These are phyloP conservation scores for Phlebopus sp. DNA, from an alignment of 1,284 basidiomycete genomes.

Conservation along the genomic window DNA sequence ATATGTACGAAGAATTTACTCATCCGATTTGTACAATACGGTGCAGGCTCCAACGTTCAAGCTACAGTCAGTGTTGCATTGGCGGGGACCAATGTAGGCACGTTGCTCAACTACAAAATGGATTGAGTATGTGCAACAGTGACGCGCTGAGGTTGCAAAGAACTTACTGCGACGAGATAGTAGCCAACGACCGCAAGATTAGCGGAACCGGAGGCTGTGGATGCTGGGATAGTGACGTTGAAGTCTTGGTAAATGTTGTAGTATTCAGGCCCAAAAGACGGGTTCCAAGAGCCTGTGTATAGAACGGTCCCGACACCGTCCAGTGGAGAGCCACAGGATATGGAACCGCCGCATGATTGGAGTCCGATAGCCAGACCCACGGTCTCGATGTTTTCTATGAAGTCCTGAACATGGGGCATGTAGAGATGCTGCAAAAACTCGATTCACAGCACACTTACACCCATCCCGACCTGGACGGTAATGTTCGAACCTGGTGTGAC, in stretches of 20 bases:
- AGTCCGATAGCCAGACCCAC: constrained; percentile 28
- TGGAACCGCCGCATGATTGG: constrained; percentile 10
- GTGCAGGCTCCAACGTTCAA: constrained; percentile 33
- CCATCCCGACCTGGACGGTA: constrained; percentile 23
- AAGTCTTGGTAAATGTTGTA: constrained; percentile 8
- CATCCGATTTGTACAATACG: too few relatives aligned
- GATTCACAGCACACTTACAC: constrained; percentile 10
- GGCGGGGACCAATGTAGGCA: neutral
- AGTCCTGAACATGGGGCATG: constrained; percentile 13
- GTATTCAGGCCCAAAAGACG: constrained; percentile 2
- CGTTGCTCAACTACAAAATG: neutral
- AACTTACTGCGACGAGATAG: constrained; percentile 9
- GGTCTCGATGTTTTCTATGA: constrained; percentile 22
- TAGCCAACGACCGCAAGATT: constrained; percentile 9
- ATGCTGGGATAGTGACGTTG: constrained; percentile 7
- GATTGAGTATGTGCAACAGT: neutral
- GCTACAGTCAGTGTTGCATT: neutral
- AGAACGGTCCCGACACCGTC: constrained; percentile 18
- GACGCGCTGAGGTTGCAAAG: neutral
- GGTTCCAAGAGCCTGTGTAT: constrained; percentile 23
- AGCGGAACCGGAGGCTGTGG: constrained; percentile 7
- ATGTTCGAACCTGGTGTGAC: constrained; percentile 8
- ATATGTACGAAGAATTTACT: too few relatives aligned
- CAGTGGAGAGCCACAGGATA: constrained; percentile 16
- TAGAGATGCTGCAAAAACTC: neutral